Conservation (phyloP, 495 filamentous ascomycete genomes). For the Polyplosphaeria fusca region DNA sequence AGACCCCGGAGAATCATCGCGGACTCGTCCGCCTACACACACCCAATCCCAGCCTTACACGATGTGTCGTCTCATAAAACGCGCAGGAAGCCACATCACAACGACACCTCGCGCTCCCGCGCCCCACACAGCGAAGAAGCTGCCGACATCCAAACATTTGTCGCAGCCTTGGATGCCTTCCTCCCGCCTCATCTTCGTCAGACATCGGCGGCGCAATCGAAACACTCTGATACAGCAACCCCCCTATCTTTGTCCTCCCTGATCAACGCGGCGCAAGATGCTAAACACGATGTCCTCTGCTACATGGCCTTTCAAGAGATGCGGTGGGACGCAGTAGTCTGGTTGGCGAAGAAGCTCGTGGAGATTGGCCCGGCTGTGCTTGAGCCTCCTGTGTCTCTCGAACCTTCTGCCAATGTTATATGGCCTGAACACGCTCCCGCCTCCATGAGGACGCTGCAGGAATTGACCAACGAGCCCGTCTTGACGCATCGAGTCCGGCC, state of each 20-base stretch:
- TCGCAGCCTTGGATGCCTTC: conserved; percentile 46
- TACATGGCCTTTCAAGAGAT: conserved; percentile 34
- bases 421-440: conserved; percentile 9
- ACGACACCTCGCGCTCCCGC: conserved; percentile 1
- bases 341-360: conserved; percentile 39
- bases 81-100: not conserved
- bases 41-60: not conserved
- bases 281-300: conserved; percentile 33
- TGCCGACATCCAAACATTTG: conserved; percentile 41
- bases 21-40: not conserved
- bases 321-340: conserved; percentile 42
- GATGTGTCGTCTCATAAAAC: too few relatives aligned
- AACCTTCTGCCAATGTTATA: conserved; percentile 11
- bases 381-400: not conserved
- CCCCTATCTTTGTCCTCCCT: conserved; percentile 15
- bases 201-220: not conserved
- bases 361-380: conserved; percentile 1
- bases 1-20: not conserved
- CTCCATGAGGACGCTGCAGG: conserved; percentile 9
- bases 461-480: conserved; percentile 28
- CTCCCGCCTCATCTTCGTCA: conserved; percentile 42
- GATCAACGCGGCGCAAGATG: conserved; percentile 26
- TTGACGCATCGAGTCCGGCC: conserved; percentile 4
- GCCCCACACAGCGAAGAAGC: conserved; percentile 3
- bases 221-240: not conserved